Conservation (phyloP, 164 flowering plant species). For the Stephania cephalantha region DNA sequence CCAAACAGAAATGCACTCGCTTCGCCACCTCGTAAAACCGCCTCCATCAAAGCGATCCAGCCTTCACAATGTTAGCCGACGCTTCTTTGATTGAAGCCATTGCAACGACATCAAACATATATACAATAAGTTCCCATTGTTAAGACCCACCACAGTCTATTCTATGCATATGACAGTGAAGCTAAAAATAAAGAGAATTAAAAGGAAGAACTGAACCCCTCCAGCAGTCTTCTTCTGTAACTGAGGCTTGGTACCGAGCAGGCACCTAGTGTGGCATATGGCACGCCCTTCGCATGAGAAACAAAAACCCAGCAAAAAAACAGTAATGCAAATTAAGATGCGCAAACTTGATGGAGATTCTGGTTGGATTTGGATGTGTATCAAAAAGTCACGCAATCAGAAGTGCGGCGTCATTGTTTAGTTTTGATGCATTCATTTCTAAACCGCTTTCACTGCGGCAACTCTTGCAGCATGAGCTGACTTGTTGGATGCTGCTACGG, state of each 20-base stretch:
- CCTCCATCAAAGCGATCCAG: too few species aligned
- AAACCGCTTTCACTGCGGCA: conserved; percentile 88
- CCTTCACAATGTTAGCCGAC: too few species aligned
- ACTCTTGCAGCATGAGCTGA: conserved; percentile 98
- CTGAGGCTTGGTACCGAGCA: not conserved
- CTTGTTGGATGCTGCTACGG: conserved; percentile 71
- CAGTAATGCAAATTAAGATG: not conserved
- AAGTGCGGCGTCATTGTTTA: conserved; percentile 12
- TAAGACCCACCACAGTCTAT: not conserved
- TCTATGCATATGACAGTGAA: not conserved
- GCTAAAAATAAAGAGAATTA: not conserved
- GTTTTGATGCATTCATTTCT: conserved; percentile 47
- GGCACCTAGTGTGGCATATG: not conserved
- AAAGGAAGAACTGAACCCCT: not conserved
- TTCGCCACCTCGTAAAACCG: too few species aligned
- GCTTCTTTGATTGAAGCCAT: too few species aligned
- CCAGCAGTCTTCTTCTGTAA: not conserved
- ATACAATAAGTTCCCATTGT: too few species aligned
- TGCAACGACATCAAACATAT: too few species aligned
- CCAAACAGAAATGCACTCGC: too few species aligned
- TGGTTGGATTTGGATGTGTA: conserved; percentile 20
- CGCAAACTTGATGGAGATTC: conserved; percentile 22
- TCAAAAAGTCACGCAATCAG: conserved; percentile 21
- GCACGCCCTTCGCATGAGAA: too few species aligned
- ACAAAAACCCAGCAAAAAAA: not conserved